Conservation (phyloP, 2,329 filamentous ascomycete species). For the Fusarium dlaminii region DNA sequence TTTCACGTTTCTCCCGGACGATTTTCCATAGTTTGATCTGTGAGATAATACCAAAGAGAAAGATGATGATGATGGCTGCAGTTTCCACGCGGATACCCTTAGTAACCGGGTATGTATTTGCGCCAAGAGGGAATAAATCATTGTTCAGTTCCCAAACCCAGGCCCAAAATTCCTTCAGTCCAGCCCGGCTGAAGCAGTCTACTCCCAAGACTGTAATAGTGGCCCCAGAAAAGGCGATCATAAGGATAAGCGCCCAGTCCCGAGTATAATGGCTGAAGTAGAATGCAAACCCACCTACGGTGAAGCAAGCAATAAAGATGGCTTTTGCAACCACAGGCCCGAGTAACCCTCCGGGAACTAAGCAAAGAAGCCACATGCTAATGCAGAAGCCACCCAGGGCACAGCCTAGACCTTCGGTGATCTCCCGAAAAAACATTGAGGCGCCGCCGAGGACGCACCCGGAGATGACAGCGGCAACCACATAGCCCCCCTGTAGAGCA, state of each 20-base stretch:
- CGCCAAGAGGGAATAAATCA: slow-evolving; percentile 79
- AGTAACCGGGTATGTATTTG: slow-evolving; percentile 84
- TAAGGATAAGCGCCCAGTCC: slow-evolving; percentile 78
- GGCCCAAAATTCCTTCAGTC: slow-evolving; percentile 94
- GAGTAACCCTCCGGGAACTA: slow-evolving; percentile 81
- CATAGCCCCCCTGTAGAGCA: slow-evolving; percentile 84
- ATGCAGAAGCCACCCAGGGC: slow-evolving; percentile 87
- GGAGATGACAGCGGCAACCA: slow-evolving; percentile 79
- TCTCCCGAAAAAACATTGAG: slow-evolving; percentile 81
- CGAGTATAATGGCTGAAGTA: slow-evolving; percentile 84
- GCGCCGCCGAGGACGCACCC: slow-evolving; percentile 78
- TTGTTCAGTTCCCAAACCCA: slow-evolving; percentile 89
- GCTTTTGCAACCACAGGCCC: slow-evolving; percentile 68
- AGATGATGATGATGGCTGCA: slow-evolving; percentile 79
- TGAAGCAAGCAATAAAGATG: slow-evolving; percentile 80
- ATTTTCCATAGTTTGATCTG: slow-evolving; percentile 89
- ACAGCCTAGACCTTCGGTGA: slow-evolving; percentile 84
- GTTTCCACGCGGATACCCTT: slow-evolving; percentile 87
- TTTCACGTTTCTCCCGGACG: slow-evolving; percentile 69
- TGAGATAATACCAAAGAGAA: slow-evolving; percentile 79
- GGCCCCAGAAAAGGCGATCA: slow-evolving; percentile 83
- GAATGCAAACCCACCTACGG: slow-evolving; percentile 72
- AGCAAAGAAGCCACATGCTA: slow-evolving; percentile 88
- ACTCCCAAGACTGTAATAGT: slow-evolving; percentile 84
- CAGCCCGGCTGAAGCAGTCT: slow-evolving; percentile 90